These are phyloP conservation scores for Dalbergia oliveri DNA, from an alignment of 306 rosid genomes.

Conservation along the genomic window DNA sequence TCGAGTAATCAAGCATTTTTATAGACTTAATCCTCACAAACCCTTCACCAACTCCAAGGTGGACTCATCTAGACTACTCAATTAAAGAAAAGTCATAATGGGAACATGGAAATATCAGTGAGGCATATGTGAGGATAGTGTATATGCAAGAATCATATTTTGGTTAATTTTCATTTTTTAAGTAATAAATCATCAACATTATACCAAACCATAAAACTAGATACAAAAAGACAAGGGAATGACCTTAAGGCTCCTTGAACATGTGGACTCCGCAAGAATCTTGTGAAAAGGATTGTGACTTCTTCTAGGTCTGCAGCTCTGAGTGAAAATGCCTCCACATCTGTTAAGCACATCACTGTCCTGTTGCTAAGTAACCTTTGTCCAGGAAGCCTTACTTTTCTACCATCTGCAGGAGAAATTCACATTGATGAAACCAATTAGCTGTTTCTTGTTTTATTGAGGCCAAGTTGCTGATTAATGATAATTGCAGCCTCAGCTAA, in stretches of 20 bases:
- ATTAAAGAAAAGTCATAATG: no score
- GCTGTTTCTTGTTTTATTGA: not conserved
- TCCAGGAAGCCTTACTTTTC: conserved; percentile 62
- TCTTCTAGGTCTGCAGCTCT: conserved; percentile 78
- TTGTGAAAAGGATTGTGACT: conserved; percentile 72
- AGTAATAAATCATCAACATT: not conserved
- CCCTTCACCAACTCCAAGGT: no score
- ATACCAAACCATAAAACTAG: not conserved
- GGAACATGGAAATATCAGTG: no score
- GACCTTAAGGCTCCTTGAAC: conserved; percentile 85
- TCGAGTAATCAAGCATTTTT: no score
- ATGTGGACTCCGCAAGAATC: conserved; percentile 75
- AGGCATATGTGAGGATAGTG: no score
- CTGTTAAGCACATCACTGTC: conserved; percentile 71
- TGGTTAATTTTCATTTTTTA: no score
- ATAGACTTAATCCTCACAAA: no score
- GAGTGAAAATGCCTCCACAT: conserved; percentile 84
- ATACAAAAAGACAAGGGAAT: conserved; percentile 25
- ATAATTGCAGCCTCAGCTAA: no score
- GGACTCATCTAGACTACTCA: no score
- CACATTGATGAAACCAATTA: conserved; percentile 19
- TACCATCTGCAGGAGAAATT: conserved; percentile 63
- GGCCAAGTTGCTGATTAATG: not conserved
- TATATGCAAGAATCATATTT: no score
- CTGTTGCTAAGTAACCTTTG: conserved; percentile 49